Base-by-base conservation (phyloP, 1,284 basidiomycete genomes). In the Ceratobasidium papillatum region DNA sequence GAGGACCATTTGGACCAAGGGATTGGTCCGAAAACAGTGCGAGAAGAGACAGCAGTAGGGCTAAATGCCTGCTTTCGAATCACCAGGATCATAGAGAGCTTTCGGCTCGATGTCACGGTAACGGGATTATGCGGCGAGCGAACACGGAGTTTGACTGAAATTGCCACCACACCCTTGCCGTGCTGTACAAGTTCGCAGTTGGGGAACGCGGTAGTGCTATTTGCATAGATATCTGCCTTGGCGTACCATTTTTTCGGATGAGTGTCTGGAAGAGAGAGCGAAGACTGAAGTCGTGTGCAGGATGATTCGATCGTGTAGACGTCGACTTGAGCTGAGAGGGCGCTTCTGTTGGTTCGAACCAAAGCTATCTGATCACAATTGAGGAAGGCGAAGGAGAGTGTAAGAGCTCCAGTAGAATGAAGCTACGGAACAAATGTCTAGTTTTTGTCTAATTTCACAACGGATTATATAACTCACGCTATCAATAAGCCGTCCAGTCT, bases 201-300 rank as follows among this genome's bases (percentile, higher is more conserved):
- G 11, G 52, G 38, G 12, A 36, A n/a, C 5, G 34, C 19, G 9
- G 19, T 14, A 5, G 19, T 47, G 14, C 30, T 25, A 8, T 38
- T 51, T 8, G 34, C 36, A 52, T 56, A 43, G 2, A 69, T 69
- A 1, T 43, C 36, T 2, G 54, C 66, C 38, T 69, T 69, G 19
- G 66, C 25, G 38, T 69, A 69, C 66, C 66, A 69, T 32, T 69
- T 69, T 2, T 19, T 45, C 12, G 66, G 66, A 45, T 69, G 66
- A 14, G 66, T 27, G 36, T 69, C 66, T 12, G 66, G 66, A 19
- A 69, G 66, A 19, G 54, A 34, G 11, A 69, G 25, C 19, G 52
- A 69, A 5, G 66, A 69, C 17, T 25, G 51, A 11, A 56, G 22
- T 8, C 25, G 19, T 41, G 52, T 38, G 2, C n/a, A 11, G n/a